Base-by-base conservation (phyloP, 805 yeast genomes). In the Tetrapisispora iriomotensis region DNA sequence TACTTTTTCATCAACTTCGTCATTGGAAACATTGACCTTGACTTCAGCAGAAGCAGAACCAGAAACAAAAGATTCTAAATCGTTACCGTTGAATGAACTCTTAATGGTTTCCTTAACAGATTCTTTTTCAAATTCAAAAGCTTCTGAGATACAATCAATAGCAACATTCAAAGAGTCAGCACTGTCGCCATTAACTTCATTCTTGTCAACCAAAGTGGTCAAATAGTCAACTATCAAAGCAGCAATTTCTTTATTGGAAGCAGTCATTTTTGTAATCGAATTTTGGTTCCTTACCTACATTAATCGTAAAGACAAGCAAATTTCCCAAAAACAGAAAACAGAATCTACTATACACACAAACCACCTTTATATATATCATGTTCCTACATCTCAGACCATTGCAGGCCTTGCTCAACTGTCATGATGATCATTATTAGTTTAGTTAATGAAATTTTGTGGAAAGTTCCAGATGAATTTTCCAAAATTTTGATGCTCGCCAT, bases 151-250 rank as follows among this genome's bases (percentile, higher is more conserved):
- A 67, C 96, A 86, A 56, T 86, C 95, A 48, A 87, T 73, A 44
- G 97, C 97, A 37, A 90, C 94, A 48, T 87, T 96, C 50, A 90
- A 70, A 8, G 96, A 85, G 50, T 92, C 97, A 41, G 72, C 71
- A 56, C 79, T 84, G 47, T 90, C 97, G 45, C 78, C 82, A 27
- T 80, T 64, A 34, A 88, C 74, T 31, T 73, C 72, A 31, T 83
- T 82, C 45, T 72, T 70, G 34, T 70, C 56, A 15, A 82, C 73
- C 9, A 83, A 64, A 14, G 66, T 52, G 50, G 74, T 71, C 50
- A 92, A 70, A 60, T 79, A 90, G 44, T 77, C 74, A 33, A 86
- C 78, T 48, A 90, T 79, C 37, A 85, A 75, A 36, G 77, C 67
- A 2, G 94, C 90, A 36, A 77, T 66, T 43, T 79, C 82, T 60